A percentile compares a stretch with the other conserved stretches of the same genome.
Conservation (phyloP, 164 flowering plant genomes). For the Cinnamomum chago region DNA sequence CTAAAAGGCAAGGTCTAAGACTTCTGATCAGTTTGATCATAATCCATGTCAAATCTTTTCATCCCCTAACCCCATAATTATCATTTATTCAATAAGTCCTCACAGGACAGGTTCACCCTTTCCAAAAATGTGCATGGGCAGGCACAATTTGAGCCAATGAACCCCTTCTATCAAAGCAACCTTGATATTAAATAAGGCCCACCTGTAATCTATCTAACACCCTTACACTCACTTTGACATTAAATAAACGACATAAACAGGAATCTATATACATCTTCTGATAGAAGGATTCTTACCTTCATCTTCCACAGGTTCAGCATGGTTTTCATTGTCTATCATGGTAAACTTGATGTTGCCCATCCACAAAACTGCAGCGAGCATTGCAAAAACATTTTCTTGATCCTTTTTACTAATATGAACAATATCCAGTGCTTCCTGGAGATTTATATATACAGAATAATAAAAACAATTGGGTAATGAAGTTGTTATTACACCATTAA, state of each 20-base stretch:
- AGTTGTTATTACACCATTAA: background rate
- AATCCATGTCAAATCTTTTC: too few species aligned
- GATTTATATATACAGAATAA: background rate
- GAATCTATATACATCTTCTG: background rate
- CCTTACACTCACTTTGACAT: too few species aligned
- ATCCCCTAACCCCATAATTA: too few species aligned
- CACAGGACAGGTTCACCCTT: too few species aligned
- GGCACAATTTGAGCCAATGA: too few species aligned
- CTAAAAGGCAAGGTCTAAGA: too few species aligned
- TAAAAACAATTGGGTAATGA: background rate
- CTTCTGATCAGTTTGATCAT: too few species aligned
- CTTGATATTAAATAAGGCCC: too few species aligned
- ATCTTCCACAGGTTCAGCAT: slow-evolving; percentile 81
- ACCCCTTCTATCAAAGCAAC: too few species aligned
- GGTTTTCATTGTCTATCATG: slow-evolving; percentile 84
- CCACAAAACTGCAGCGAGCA: slow-evolving; percentile 97
- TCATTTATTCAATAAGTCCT: too few species aligned
- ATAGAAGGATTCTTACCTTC: slow-evolving; percentile 55
- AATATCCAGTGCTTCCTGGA: slow-evolving; percentile 89
- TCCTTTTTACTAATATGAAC: slow-evolving; percentile 90
- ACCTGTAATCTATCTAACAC: too few species aligned
- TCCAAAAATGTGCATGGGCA: too few species aligned
- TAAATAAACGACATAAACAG: background rate
- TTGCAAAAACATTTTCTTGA: slow-evolving; percentile 86
- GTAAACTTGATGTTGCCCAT: slow-evolving; percentile 85